Evolutionary conservation across 495 filamentous ascomycete genomes (phyloP).

Genomic region (Gamarada debralockiae): DNA sequence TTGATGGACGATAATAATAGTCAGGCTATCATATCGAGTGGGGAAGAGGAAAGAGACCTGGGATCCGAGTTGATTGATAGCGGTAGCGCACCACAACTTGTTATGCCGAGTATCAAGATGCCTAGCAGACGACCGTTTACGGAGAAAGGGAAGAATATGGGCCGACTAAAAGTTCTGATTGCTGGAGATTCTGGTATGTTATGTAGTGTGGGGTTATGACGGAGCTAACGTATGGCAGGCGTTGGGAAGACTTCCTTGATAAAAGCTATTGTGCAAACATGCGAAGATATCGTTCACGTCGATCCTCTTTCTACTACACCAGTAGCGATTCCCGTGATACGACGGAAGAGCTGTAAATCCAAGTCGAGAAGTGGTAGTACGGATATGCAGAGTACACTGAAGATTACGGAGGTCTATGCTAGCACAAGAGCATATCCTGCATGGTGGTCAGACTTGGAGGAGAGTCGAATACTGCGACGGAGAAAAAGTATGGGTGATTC

Average conservation of each 20-base stretch:
- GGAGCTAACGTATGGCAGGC: slow-evolving; percentile 33
- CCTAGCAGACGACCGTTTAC: slow-evolving; percentile 93
- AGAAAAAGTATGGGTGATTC: slow-evolving; percentile 78
- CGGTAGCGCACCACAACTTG: slow-evolving; percentile 73
- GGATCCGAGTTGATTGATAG: slow-evolving; percentile 37
- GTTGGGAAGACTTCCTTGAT: slow-evolving; percentile 89
- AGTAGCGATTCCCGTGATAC: slow-evolving; percentile 22
- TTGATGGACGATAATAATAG: slow-evolving; percentile 47
- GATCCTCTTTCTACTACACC: slow-evolving; percentile 62
- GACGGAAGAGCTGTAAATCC: slow-evolving; percentile 32
- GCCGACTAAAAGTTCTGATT: slow-evolving; percentile 81
- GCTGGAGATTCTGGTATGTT: slow-evolving; percentile 77
- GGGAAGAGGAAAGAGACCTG: slow-evolving; percentile 41
- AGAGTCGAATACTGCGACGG: slow-evolving; percentile 62
- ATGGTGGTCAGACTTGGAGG: slow-evolving; percentile 93
- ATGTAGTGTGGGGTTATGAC: neutral
- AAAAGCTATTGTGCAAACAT: slow-evolving; percentile 89
- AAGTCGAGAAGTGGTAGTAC: slow-evolving; percentile 23
- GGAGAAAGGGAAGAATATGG: slow-evolving; percentile 75
- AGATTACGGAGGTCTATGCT: slow-evolving; percentile 80
- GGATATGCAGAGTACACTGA: slow-evolving; percentile 33
- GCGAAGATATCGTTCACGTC: slow-evolving; percentile 94
- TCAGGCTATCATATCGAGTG: slow-evolving; percentile 41
- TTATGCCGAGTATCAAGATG: slow-evolving; percentile 98
- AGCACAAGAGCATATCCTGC: slow-evolving; percentile 89